A percentile compares a stretch with the other conserved stretches of the same genome.
Conservation (phyloP, 306 rosid species). For the Fragaria iinumae region DNA sequence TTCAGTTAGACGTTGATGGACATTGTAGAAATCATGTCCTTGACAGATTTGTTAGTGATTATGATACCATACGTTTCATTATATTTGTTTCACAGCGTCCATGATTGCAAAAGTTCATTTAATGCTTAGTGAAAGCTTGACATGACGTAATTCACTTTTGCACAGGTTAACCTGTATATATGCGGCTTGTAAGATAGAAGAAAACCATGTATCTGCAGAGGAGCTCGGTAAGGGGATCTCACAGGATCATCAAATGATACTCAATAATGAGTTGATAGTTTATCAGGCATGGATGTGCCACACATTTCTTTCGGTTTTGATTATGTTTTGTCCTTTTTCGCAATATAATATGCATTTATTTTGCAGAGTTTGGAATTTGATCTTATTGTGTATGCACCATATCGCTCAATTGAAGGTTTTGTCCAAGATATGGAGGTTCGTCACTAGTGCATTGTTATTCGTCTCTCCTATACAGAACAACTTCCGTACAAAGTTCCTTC, state of each 20-base stretch:
- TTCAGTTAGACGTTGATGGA: neutral
- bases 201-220: constrained; percentile 98
- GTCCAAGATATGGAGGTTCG: constrained; percentile 69
- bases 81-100: neutral
- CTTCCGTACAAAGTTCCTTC: neutral
- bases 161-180: constrained; percentile 96
- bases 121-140: neutral
- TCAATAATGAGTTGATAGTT: constrained; percentile 97
- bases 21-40: neutral
- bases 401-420: constrained; percentile 81
- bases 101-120: neutral
- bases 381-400: constrained; percentile 93
- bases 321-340: constrained; percentile 9
- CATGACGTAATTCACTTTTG: neutral
- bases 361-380: constrained; percentile 89
- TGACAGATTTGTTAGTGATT: neutral
- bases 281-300: constrained; percentile 92
- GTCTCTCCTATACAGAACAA: constrained; percentile 14
- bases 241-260: constrained; percentile 99
- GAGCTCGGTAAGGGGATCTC: constrained; percentile 99
- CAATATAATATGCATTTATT: constrained; percentile 9
- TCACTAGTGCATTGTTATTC: constrained; percentile 1
- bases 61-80: neutral
- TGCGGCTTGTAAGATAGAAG: constrained; percentile 98
- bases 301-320: constrained; percentile 29